These are phyloP conservation scores for Toxoplasma gondii DNA, from an alignment of 169 alveolate genomes.

Conservation along the genomic window DNA sequence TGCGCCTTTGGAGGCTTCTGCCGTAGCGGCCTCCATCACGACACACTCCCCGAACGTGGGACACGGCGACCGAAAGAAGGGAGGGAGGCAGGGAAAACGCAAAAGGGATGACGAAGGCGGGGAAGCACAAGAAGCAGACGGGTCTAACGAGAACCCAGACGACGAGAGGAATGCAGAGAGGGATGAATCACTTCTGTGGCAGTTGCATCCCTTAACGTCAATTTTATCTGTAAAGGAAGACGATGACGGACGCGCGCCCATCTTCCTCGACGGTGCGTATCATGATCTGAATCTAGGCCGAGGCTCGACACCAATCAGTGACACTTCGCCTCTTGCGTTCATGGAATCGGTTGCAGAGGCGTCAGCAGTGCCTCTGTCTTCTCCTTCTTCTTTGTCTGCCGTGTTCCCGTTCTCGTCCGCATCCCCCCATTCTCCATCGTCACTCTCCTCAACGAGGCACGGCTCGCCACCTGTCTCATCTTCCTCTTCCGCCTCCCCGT, in stretches of 20 bases:
- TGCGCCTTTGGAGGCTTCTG: slow-evolving; percentile 64
- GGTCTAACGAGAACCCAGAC: background rate
- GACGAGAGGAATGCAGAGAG: background rate
- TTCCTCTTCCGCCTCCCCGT: background rate
- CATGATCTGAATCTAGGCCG: background rate
- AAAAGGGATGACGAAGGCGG: background rate
- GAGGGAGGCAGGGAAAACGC: background rate
- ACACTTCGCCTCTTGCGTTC: background rate
- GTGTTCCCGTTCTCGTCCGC: background rate
- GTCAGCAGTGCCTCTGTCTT: too few species aligned
- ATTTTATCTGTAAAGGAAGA: slow-evolving; percentile 6
- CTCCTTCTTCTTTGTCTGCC: background rate
- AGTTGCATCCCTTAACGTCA: slow-evolving; percentile 60
- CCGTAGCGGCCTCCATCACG: background rate
- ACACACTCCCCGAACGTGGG: slow-evolving; percentile 5
- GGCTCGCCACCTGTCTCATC: too few species aligned
- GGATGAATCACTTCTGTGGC: slow-evolving; percentile 43
- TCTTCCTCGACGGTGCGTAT: background rate
- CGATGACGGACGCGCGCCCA: background rate
- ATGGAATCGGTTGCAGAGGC: background rate
- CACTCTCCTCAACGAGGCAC: background rate
- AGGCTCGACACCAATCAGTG: background rate
- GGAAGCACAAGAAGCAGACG: background rate
- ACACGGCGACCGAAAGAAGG: background rate
- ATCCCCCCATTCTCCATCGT: background rate